Conservation (phyloP, 2,329 filamentous ascomycete species). For the Xylariomycetidae sp. region DNA sequence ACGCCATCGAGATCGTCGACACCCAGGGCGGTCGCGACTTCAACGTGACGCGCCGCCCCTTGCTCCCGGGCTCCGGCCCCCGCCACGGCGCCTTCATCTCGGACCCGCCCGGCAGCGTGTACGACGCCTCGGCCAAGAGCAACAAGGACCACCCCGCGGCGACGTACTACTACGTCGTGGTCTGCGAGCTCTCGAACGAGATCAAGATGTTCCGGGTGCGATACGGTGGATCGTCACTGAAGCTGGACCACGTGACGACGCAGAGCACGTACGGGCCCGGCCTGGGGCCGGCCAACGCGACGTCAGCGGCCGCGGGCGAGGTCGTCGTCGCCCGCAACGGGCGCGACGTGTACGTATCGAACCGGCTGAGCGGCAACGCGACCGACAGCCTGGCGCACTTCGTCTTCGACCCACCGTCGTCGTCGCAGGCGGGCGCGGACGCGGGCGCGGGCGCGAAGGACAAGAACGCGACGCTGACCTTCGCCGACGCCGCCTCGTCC, state of each 20-base stretch:
- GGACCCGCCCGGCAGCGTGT: conserved; percentile 25
- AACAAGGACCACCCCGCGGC: no score
- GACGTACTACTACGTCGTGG: conserved; percentile 46
- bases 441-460: conserved; percentile 13
- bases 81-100: conserved; percentile 47
- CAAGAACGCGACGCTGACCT: no score
- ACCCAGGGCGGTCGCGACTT: conserved; percentile 33
- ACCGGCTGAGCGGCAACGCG: conserved; percentile 41
- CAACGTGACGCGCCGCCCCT: conserved; percentile 28
- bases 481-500: conserved; percentile 15
- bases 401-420: conserved; percentile 26
- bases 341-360: conserved; percentile 46
- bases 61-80: conserved; percentile 40
- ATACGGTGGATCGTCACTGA: conserved; percentile 32
- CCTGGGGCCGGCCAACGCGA: conserved; percentile 31
- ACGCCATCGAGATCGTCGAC: conserved; percentile 43
- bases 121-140: no score
- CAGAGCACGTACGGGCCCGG: conserved; percentile 37
- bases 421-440: no score
- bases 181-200: conserved; percentile 42
- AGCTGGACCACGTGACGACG: conserved; percentile 31
- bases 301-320: conserved; percentile 40
- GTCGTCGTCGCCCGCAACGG: conserved; percentile 37
- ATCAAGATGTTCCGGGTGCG: conserved; percentile 37
- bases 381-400: conserved; percentile 47